Conservation (phyloP, 2,329 filamentous ascomycete genomes). For the Pyrenophora teres region DNA sequence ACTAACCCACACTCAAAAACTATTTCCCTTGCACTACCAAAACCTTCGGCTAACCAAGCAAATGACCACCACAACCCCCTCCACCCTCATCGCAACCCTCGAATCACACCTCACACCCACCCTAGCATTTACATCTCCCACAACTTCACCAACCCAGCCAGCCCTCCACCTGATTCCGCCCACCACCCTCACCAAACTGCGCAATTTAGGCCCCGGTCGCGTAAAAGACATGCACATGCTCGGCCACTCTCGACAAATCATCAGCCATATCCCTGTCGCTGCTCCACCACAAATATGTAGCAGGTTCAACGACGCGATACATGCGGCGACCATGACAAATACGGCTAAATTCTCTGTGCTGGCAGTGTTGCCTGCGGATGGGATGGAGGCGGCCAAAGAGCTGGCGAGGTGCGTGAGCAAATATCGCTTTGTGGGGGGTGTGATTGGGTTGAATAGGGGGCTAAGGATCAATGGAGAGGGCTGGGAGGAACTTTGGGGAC, state of each 20-base stretch:
- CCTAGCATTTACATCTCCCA: conserved; percentile 7
- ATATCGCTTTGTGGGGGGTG: conserved; percentile 55
- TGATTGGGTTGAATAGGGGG: conserved; percentile 51
- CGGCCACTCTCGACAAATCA: conserved; percentile 29
- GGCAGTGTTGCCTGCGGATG: conserved; percentile 48
- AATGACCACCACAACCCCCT: conserved; percentile 4
- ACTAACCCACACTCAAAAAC: not conserved
- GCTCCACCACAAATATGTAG: conserved; percentile 20
- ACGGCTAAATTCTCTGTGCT: conserved; percentile 51
- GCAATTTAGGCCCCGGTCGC: conserved; percentile 26
- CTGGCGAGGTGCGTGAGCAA: conserved; percentile 49
- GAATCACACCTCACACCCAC: conserved; percentile 33
- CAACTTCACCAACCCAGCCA: conserved; percentile 12
- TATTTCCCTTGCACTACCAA: not conserved
- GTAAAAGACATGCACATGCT: conserved; percentile 31
- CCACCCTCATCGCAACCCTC: conserved; percentile 30
- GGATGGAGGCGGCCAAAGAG: conserved; percentile 43
- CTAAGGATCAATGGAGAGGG: conserved; percentile 51
- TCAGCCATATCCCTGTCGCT: conserved; percentile 34
- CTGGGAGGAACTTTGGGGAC: conserved; percentile 52
- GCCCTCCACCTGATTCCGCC: conserved; percentile 25
- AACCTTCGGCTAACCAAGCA: not conserved
- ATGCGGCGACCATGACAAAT: conserved; percentile 22
- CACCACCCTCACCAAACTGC: conserved; percentile 28
- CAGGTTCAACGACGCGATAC: conserved; percentile 33